These are phyloP conservation scores for Thalassiosira profunda DNA, from an alignment of 108 stramenopile genomes.

Conservation along the genomic window DNA sequence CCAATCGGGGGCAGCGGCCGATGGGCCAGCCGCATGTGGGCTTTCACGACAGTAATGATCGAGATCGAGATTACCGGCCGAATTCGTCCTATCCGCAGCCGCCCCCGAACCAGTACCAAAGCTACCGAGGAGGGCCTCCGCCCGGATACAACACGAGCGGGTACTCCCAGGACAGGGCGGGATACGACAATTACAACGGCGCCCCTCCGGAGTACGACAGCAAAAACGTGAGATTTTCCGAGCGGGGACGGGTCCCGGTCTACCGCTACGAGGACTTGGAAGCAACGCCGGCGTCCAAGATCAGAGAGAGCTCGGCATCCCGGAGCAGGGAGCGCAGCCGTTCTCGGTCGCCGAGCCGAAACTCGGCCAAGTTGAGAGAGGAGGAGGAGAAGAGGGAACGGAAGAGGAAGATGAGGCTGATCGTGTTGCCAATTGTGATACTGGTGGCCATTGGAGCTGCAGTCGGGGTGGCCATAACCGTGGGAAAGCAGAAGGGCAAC, in stretches of 20 bases:
- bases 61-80: too few relatives aligned
- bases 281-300: too few relatives aligned
- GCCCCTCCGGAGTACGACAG: too few relatives aligned
- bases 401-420: slow-evolving; percentile 3
- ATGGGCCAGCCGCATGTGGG: slow-evolving; percentile 5
- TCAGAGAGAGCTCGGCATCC: too few relatives aligned
- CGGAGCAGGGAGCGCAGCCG: neutral
- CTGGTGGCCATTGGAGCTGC: neutral
- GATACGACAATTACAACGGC: too few relatives aligned
- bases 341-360: neutral
- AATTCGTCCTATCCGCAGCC: neutral
- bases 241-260: too few relatives aligned
- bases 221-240: too few relatives aligned
- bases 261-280: too few relatives aligned
- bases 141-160: too few relatives aligned
- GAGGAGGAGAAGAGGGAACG: neutral
- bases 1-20: neutral
- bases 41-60: slow-evolving; percentile 2
- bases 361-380: neutral
- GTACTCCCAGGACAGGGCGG: too few relatives aligned
- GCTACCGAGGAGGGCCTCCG: too few relatives aligned
- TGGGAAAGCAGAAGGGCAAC: slow-evolving; percentile 3
- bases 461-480: slow-evolving; percentile 15
- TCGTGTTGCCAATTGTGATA: slow-evolving; percentile 9
- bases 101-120: neutral